These are phyloP conservation scores for Patellifolia procumbens DNA, from an alignment of 179 eudicot species.

Conservation along the genomic window DNA sequence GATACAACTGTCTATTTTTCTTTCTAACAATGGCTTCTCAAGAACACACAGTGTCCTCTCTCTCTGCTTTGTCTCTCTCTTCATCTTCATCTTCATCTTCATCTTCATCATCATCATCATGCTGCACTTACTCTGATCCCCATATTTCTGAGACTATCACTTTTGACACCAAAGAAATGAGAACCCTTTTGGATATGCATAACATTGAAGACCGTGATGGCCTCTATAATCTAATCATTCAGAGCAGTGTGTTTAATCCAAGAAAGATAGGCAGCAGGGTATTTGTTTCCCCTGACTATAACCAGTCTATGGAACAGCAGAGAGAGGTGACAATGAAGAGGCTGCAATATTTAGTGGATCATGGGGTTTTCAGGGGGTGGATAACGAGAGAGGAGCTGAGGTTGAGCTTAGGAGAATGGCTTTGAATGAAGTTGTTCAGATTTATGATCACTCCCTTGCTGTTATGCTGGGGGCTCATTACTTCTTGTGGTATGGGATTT, in stretches of 20 bases:
- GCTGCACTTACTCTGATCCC: slow-evolving; percentile 61
- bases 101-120: too few species aligned
- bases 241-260: slow-evolving; percentile 61
- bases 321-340: slow-evolving; percentile 74
- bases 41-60: background rate
- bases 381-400: slow-evolving; percentile 50
- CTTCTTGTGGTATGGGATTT: slow-evolving; percentile 64
- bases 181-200: slow-evolving; percentile 68
- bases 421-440: slow-evolving; percentile 48
- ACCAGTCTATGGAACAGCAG: slow-evolving; percentile 84
- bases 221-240: slow-evolving; percentile 53
- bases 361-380: slow-evolving; percentile 73
- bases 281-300: slow-evolving; percentile 68
- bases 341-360: slow-evolving; percentile 44
- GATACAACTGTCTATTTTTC: background rate
- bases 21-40: slow-evolving; percentile 15
- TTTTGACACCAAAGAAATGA: slow-evolving; percentile 54
- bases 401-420: slow-evolving; percentile 71
- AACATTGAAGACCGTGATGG: slow-evolving; percentile 67
- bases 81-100: too few species aligned
- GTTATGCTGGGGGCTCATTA: slow-evolving; percentile 76
- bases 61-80: slow-evolving; percentile 17
- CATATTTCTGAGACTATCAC: slow-evolving; percentile 36
- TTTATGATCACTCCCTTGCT: slow-evolving; percentile 80
- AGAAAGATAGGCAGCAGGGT: slow-evolving; percentile 52